Evolutionary conservation across 1,284 basidiomycete species (phyloP).

Genomic region (Coniferiporia weirii): DNA sequence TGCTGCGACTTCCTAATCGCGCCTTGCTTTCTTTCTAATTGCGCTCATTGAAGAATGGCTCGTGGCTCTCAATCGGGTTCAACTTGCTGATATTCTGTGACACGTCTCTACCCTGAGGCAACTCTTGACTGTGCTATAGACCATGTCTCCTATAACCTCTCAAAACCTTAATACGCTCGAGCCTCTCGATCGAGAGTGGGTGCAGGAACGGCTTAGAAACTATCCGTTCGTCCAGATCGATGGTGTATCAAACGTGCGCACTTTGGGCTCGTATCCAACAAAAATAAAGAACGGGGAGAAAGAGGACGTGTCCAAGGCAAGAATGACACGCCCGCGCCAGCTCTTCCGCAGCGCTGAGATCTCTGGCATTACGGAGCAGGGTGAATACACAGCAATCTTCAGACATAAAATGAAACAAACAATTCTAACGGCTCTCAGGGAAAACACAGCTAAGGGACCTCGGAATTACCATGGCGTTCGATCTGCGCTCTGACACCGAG

Average conservation of each 20-base stretch:
- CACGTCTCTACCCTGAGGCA: too few species aligned
- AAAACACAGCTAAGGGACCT: constrained; percentile 49
- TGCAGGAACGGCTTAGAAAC: constrained; percentile 52
- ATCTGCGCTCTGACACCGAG: constrained; percentile 72
- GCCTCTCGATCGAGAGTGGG: constrained; percentile 59
- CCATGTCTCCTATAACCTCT: background rate
- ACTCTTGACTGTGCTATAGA: background rate
- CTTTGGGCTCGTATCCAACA: constrained; percentile 59
- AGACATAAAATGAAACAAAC: constrained; percentile 2
- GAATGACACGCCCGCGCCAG: constrained; percentile 49
- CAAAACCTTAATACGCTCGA: constrained; percentile 32
- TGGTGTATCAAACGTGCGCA: constrained; percentile 68
- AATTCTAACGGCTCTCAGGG: constrained; percentile 36
- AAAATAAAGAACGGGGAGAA: constrained; percentile 17
- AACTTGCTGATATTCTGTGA: too few species aligned
- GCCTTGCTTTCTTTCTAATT: constrained; percentile 1
- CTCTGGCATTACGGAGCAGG: constrained; percentile 55
- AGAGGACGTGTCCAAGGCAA: constrained; percentile 30
- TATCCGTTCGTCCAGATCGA: constrained; percentile 62
- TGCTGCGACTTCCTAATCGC: background rate
- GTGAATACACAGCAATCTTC: constrained; percentile 11
- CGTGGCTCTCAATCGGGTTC: background rate
- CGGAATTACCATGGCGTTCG: constrained; percentile 63
- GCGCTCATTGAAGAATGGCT: background rate
- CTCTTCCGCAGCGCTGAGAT: constrained; percentile 66